These are phyloP conservation scores for Penicillium sp. DNA, from an alignment of 2,329 filamentous ascomycete genomes.

Conservation along the genomic window DNA sequence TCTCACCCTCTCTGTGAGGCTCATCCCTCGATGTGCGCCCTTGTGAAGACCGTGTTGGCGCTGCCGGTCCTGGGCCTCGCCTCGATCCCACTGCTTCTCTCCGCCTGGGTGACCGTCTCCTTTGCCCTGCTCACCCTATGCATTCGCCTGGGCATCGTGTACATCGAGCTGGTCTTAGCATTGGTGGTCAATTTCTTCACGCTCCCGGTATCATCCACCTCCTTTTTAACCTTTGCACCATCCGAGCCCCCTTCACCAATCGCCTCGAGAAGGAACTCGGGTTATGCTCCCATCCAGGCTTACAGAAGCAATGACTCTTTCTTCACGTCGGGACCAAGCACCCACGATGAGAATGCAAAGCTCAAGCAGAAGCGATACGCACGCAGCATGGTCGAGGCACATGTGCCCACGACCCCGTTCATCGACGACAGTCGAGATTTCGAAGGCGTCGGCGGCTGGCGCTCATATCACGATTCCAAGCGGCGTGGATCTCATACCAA, in stretches of 20 bases:
- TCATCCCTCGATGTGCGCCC: slow-evolving; percentile 24
- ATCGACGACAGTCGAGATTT: slow-evolving; percentile 41
- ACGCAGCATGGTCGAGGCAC: slow-evolving; percentile 21
- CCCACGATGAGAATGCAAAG: slow-evolving; percentile 6
- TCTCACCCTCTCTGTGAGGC: neutral
- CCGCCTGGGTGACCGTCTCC: slow-evolving; percentile 63
- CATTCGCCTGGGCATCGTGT: slow-evolving; percentile 60
- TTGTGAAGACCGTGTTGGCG: slow-evolving; percentile 44
- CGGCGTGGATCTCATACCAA: slow-evolving; percentile 17
- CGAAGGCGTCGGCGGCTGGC: slow-evolving; percentile 46
- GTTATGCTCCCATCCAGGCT: slow-evolving; percentile 16
- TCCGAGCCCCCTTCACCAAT: slow-evolving; percentile 30
- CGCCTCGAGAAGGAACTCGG: slow-evolving; percentile 26
- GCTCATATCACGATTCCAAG: slow-evolving; percentile 19
- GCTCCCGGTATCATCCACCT: slow-evolving; percentile 27
- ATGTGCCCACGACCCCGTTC: slow-evolving; percentile 19
- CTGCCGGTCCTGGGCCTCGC: slow-evolving; percentile 63
- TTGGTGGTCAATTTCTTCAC: slow-evolving; percentile 57
- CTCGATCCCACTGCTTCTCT: slow-evolving; percentile 62
- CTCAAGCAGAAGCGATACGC: slow-evolving; percentile 17
- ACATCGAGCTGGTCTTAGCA: slow-evolving; percentile 61
- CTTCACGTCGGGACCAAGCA: slow-evolving; percentile 5
- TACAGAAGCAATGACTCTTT: slow-evolving; percentile 11
- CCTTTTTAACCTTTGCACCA: slow-evolving; percentile 30
- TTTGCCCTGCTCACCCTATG: slow-evolving; percentile 62